Evolutionary conservation across 129 eudicot species (phyloP), one percentile per base, ranked within the genome.

Genomic region (Flaveria robusta): DNA sequence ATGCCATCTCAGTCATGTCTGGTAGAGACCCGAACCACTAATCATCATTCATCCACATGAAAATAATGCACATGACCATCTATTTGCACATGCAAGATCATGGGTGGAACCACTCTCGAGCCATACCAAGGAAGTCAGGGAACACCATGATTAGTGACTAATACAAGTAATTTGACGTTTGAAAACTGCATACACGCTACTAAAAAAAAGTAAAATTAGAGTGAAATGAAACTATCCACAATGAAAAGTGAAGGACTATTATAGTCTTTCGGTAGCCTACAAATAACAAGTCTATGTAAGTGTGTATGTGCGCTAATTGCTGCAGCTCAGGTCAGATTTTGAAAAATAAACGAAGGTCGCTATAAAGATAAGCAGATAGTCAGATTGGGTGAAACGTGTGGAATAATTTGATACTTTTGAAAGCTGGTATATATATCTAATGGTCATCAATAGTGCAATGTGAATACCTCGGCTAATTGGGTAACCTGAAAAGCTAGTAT

Each of bases 101-200:
- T 29, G 70, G 81, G 45, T 42, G 50, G 76, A 71, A 5, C 84
- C 58, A 80, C 84, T 88, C 97, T 87, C 91, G 86, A 88, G 85
- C 94, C 85, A 91, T 85, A 86, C 85, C 91, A 86, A 88, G 94
- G 88, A 88, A 91, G 81, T 78, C 69, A 81, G 92, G 85, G 70
- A 45, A 10, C 42, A 60, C 42, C 41, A 26, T 60, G 67, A 24
- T 24, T 13, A 27, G 41, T 6, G 67, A 26, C 67, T 12, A 60
- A 60, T 27, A 5, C 41, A 60, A 12, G 39, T 26, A 58, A 60
- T 1, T 27, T 60, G 19, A 60, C 13, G 10, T 14, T 26, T 27
- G 18, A 59, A 58, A 26, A 34, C 39, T 23, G n/a, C 41, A 6
- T 27, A 10, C 34, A 58, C 11, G 7, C 20, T 4, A 26, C 13